Base-by-base conservation (phyloP, 306 rosid genomes). In the Abrus precatorius region DNA sequence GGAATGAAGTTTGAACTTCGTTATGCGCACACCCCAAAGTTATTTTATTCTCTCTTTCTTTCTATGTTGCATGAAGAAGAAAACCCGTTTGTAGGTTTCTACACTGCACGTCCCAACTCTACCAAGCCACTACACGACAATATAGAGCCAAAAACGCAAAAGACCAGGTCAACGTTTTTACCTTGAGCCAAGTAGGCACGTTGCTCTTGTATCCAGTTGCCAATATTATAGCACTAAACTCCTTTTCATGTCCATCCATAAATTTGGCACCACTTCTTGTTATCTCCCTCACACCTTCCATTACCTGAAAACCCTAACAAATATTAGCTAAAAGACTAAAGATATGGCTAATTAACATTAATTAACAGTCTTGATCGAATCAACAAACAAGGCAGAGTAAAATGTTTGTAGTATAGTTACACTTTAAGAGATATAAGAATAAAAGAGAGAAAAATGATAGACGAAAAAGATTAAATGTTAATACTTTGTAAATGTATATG, bases 181-280 rank as follows among this genome's bases (percentile, higher is more conserved):
- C 98, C 97, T 88, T 90, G 47, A 93, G 98, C 98, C 98, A 93
- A 80, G 83, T 75, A 50, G 97, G 98, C 62, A 91, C 98, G 78
- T 93, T 93, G 86, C 98, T 93, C 76, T 69, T 88, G 87, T 91
- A 93, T 13, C 98, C 98, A 2, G 98, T 93, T 40, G 98, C 98
- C 36, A 91, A 84, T 77, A 93, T 84, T 77, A 93, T 91, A 13
- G 95, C 86, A 70, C 90, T 93, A 49, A 91, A 93, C 65, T 89
- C 93, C 80, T 79, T 86, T 71, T 91, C 93, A 77, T 91, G 97
- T 85, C 97, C 98, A 83, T 91, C 85, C 81, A 89, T 69, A 82
- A 93, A 90, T 62, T 70, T 88, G 28, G 95, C 97, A 29, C 98
- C 98, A 36, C 80, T 87, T 81, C 86, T 85, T 45, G 95, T 93